phyloP scores from a whole-genome alignment of 2,329 filamentous ascomycete genomes.

The Fusarium verticillioides region DNA sequence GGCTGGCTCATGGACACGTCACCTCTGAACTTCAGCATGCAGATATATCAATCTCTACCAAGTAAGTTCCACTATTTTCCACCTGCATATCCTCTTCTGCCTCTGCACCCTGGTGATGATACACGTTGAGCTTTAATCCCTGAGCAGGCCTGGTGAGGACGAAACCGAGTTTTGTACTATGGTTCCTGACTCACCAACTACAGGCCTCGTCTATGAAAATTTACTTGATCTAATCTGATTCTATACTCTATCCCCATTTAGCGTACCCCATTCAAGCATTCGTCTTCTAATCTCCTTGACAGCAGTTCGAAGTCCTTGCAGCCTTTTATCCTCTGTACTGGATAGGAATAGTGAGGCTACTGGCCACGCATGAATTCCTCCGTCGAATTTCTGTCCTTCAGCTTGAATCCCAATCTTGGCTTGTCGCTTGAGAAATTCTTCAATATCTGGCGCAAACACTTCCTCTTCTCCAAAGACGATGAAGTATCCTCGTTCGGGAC shows the following conservation, averaged over 20 bases:
- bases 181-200: conserved; percentile 54
- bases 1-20: not conserved
- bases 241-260: conserved; percentile 30
- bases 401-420: conserved; percentile 64
- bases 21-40: not conserved
- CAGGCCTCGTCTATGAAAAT: conserved; percentile 49
- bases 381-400: conserved; percentile 68
- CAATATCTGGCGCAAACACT: conserved; percentile 78
- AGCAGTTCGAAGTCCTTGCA: conserved; percentile 61
- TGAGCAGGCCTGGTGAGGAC: conserved; percentile 50
- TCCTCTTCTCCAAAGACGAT: conserved; percentile 82
- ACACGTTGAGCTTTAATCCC: conserved; percentile 51
- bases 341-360: conserved; percentile 73
- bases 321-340: conserved; percentile 58
- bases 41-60: not conserved
- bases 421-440: conserved; percentile 67
- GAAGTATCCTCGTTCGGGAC: conserved; percentile 73
- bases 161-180: conserved; percentile 64
- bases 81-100: not conserved
- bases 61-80: conserved; percentile 16
- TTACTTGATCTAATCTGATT: conserved; percentile 76
- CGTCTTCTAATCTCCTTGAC: conserved; percentile 53
- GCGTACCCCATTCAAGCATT: conserved; percentile 31
- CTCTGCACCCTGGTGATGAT: conserved; percentile 52
- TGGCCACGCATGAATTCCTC: conserved; percentile 84